Conservation (phyloP, 306 rosid species). For the Glycyrrhiza uralensis region DNA sequence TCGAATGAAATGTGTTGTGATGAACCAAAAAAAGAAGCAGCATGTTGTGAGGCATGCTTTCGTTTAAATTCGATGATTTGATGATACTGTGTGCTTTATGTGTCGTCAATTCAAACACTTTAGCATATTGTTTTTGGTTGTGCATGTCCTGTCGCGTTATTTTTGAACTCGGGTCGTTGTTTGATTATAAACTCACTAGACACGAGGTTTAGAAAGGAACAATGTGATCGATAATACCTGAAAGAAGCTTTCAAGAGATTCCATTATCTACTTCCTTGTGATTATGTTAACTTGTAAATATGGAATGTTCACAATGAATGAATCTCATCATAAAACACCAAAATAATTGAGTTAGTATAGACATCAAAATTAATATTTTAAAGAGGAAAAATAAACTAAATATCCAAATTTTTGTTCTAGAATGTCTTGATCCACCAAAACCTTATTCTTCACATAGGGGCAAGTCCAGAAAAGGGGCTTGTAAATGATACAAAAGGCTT, state of each 20-base stretch:
- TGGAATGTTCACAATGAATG: background rate
- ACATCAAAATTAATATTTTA: constrained; percentile 3
- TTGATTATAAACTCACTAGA: too few species aligned
- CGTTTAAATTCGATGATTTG: too few species aligned
- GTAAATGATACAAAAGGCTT: background rate
- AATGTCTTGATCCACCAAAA: background rate
- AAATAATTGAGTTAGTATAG: background rate
- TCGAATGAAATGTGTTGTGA: too few species aligned
- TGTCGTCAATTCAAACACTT: too few species aligned
- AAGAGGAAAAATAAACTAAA: background rate
- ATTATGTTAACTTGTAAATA: background rate
- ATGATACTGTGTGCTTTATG: too few species aligned
- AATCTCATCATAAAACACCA: background rate
- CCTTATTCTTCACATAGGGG: background rate
- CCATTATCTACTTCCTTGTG: background rate
- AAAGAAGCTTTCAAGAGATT: background rate
- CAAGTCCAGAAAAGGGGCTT: background rate
- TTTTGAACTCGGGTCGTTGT: too few species aligned
- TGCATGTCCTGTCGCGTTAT: too few species aligned
- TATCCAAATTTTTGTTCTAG: background rate
- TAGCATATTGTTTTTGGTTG: too few species aligned
- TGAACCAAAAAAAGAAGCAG: too few species aligned
- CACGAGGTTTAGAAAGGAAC: too few species aligned
- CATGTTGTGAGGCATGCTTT: too few species aligned
- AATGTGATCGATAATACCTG: background rate